Conservation (phyloP, 2,329 filamentous ascomycete genomes). For the Stemphylium beticola region DNA sequence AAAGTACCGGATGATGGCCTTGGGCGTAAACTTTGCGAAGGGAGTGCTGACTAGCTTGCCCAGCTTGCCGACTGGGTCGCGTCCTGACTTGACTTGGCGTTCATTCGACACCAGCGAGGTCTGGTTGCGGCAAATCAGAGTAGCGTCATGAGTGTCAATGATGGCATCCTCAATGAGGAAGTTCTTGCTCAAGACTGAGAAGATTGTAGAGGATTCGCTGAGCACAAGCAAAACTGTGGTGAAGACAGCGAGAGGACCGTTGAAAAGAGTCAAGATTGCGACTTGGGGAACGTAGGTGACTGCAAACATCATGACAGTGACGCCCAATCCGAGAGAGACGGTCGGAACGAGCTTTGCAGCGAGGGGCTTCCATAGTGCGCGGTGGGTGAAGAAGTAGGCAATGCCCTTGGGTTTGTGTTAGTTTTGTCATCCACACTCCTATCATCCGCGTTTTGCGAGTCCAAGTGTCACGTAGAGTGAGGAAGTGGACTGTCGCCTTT, state of each 20-base stretch:
- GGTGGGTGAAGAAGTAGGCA: constrained; percentile 64
- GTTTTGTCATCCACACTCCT: not conserved
- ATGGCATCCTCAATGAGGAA: constrained; percentile 83
- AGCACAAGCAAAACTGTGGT: constrained; percentile 71
- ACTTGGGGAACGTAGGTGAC: constrained; percentile 87
- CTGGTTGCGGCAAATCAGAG: constrained; percentile 61
- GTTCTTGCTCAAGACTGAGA: constrained; percentile 65
- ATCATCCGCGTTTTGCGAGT: not conserved
- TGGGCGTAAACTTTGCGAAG: constrained; percentile 59
- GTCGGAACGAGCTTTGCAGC: constrained; percentile 65
- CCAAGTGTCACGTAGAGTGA: no score
- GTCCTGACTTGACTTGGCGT: constrained; percentile 68
- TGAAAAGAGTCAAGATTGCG: constrained; percentile 81
- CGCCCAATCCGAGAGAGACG: constrained; percentile 71
- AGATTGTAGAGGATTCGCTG: constrained; percentile 58
- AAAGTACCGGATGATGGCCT: constrained; percentile 75
- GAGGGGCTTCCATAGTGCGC: constrained; percentile 65
- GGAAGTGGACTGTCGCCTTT: no score
- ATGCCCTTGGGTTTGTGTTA: constrained; percentile 58
- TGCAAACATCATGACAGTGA: constrained; percentile 82
- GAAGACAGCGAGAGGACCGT: constrained; percentile 79
- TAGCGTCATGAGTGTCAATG: constrained; percentile 86
- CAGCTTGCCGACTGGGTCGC: constrained; percentile 61
- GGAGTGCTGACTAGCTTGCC: constrained; percentile 64
- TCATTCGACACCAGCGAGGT: constrained; percentile 73